Evolutionary conservation across 371 early-diverging fungal species (phyloP).

Genomic region (Rhizopus sp.): DNA sequence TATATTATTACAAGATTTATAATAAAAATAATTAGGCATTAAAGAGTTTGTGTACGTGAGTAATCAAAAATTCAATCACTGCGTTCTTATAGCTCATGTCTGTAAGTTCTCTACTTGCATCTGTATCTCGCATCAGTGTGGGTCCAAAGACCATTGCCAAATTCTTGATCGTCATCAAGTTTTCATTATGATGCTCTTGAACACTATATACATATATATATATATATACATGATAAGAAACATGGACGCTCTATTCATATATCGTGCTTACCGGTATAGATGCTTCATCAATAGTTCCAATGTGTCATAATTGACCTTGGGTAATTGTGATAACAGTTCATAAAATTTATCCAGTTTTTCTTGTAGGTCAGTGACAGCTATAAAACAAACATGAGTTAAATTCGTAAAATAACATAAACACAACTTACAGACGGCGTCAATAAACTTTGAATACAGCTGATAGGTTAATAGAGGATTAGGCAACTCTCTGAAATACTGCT

Average conservation of each 20-base stretch:
- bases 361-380: constrained; percentile 25
- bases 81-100: constrained; percentile 82
- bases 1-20: not conserved
- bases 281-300: constrained; percentile 38
- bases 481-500: constrained; percentile 92
- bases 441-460: constrained; percentile 75
- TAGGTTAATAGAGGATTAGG: constrained; percentile 91
- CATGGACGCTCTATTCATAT: not conserved
- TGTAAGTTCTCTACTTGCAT: constrained; percentile 69
- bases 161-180: constrained; percentile 88
- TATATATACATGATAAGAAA: constrained; percentile 1
- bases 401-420: not conserved
- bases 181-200: constrained; percentile 53
- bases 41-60: constrained; percentile 50
- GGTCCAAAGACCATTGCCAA: constrained; percentile 94
- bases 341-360: constrained; percentile 29
- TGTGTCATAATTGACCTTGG: constrained; percentile 49
- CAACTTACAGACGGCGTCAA: constrained; percentile 63
- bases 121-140: constrained; percentile 74
- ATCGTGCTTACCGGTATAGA: constrained; percentile 33
- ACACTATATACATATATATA: too few species aligned
- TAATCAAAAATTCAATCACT: constrained; percentile 64
- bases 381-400: constrained; percentile 1
- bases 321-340: constrained; percentile 36
- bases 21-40: constrained; percentile 8